Percentiles rank a stretch among this genome's conserved stretches.
These are phyloP conservation scores for Rhynchospora tenuis DNA, from an alignment of 176 grass and related monocot species.

Conservation along the genomic window DNA sequence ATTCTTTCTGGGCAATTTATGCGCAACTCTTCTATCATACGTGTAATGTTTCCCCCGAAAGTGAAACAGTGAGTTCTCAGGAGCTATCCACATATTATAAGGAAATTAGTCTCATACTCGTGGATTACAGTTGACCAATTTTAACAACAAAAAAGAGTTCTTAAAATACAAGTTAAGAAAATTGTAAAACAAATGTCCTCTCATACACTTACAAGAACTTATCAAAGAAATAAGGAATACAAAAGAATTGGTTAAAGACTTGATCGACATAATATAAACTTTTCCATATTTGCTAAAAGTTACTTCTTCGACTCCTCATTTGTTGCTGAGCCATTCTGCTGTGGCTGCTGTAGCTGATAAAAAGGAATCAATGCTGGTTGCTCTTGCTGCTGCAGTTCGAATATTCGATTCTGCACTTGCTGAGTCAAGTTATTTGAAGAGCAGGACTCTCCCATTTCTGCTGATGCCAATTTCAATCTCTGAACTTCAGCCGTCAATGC, in stretches of 20 bases:
- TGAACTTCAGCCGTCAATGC: constrained; percentile 78
- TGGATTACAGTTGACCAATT: constrained; percentile 10
- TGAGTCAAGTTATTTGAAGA: constrained; percentile 38
- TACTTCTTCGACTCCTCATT: constrained; percentile 38
- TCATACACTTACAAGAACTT: constrained; percentile 39
- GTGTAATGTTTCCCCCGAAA: neutral
- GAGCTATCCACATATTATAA: neutral
- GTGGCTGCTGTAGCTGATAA: constrained; percentile 50
- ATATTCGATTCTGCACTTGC: constrained; percentile 64
- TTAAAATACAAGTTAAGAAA: constrained; percentile 40
- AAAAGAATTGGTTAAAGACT: constrained; percentile 57
- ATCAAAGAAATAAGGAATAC: constrained; percentile 21
- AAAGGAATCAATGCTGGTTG: constrained; percentile 55
- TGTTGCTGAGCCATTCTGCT: constrained; percentile 39
- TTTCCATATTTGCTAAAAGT: neutral
- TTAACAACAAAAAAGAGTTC: constrained; percentile 28
- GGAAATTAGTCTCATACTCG: constrained; percentile 14
- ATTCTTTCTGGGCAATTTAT: neutral
- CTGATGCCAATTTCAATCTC: constrained; percentile 59
- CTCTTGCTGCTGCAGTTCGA: constrained; percentile 47
- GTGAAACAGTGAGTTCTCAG: neutral
- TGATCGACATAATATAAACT: constrained; percentile 29
- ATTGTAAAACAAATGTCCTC: constrained; percentile 27
- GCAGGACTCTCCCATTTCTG: constrained; percentile 42
- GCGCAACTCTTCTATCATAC: neutral